Conservation (phyloP, 805 yeast genomes). For the Kuraishia ogatae region DNA sequence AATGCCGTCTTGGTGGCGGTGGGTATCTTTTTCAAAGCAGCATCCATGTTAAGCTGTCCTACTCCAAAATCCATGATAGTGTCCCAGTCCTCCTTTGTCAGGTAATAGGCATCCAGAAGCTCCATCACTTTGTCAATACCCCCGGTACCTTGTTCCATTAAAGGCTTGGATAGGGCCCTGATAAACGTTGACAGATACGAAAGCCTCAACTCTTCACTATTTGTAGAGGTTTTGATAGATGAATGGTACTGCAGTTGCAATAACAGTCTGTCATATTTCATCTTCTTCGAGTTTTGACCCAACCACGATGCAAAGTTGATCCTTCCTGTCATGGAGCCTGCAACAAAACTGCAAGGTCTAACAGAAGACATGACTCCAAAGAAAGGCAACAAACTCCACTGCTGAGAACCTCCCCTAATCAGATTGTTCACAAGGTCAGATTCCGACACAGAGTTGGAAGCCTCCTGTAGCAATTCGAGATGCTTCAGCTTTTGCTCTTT, state of each 20-base stretch:
- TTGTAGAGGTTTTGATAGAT: slow-evolving; percentile 69
- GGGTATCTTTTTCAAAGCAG: slow-evolving; percentile 50
- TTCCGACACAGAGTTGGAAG: slow-evolving; percentile 81
- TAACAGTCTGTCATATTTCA: slow-evolving; percentile 68
- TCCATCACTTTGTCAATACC: slow-evolving; percentile 61
- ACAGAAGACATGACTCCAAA: slow-evolving; percentile 86
- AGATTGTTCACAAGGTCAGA: slow-evolving; percentile 74
- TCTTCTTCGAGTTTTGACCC: slow-evolving; percentile 81
- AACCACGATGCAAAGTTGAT: slow-evolving; percentile 79
- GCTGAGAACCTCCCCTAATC: slow-evolving; percentile 87
- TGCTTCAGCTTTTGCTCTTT: slow-evolving; percentile 38
- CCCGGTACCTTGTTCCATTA: slow-evolving; percentile 44
- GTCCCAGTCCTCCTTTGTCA: slow-evolving; percentile 93
- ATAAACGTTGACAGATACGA: slow-evolving; percentile 65
- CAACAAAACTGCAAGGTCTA: slow-evolving; percentile 63
- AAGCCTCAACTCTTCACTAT: slow-evolving; percentile 64
- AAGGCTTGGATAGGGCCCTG: slow-evolving; percentile 47
- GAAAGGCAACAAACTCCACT: slow-evolving; percentile 88
- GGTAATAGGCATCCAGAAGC: slow-evolving; percentile 76
- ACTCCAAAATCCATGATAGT: slow-evolving; percentile 74
- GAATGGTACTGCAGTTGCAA: slow-evolving; percentile 89
- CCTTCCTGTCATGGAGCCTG: slow-evolving; percentile 63
- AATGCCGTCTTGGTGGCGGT: slow-evolving; percentile 78
- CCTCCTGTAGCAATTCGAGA: slow-evolving; percentile 57
- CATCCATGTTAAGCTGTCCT: slow-evolving; percentile 40